Percentiles rank a stretch among this genome's conserved stretches.
These are phyloP conservation scores for Striga hermonthica DNA, from an alignment of 305 asterid genomes.

Conservation along the genomic window DNA sequence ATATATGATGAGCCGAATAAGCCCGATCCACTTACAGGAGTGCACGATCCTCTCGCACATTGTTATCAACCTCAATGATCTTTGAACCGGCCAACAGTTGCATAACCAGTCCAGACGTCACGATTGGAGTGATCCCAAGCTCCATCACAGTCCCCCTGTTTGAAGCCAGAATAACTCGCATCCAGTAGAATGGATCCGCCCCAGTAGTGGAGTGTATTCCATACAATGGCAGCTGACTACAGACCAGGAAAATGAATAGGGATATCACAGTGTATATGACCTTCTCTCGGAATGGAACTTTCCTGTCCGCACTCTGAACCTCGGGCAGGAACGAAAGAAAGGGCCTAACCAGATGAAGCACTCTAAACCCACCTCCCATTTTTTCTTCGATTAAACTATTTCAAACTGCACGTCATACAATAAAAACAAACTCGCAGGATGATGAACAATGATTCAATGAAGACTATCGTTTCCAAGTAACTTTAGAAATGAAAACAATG, in stretches of 20 bases:
- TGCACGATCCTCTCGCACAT: conserved; percentile 88
- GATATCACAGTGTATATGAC: conserved; percentile 78
- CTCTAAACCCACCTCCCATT: conserved; percentile 91
- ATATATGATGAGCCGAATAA: background rate
- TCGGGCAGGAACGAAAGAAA: conserved; percentile 85
- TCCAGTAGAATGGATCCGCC: conserved; percentile 93
- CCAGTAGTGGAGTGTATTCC: conserved; percentile 92
- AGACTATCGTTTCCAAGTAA: too few species aligned
- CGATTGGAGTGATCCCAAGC: conserved; percentile 87
- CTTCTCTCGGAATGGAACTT: conserved; percentile 81
- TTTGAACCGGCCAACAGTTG: conserved; percentile 79
- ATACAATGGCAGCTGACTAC: conserved; percentile 86
- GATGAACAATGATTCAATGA: too few species aligned
- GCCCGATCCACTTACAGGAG: conserved; percentile 55
- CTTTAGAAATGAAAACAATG: too few species aligned
- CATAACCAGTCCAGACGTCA: conserved; percentile 80
- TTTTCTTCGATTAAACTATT: conserved; percentile 24
- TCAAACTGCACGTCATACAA: conserved; percentile 37
- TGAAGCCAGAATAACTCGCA: conserved; percentile 93
- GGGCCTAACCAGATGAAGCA: conserved; percentile 86
- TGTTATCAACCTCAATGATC: conserved; percentile 82
- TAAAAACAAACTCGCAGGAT: background rate
- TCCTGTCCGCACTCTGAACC: conserved; percentile 85
- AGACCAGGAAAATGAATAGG: conserved; percentile 78
- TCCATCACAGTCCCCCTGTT: conserved; percentile 90